Evolutionary conservation across 495 filamentous ascomycete species (phyloP).

Genomic region (Lophiostoma macrostomum): DNA sequence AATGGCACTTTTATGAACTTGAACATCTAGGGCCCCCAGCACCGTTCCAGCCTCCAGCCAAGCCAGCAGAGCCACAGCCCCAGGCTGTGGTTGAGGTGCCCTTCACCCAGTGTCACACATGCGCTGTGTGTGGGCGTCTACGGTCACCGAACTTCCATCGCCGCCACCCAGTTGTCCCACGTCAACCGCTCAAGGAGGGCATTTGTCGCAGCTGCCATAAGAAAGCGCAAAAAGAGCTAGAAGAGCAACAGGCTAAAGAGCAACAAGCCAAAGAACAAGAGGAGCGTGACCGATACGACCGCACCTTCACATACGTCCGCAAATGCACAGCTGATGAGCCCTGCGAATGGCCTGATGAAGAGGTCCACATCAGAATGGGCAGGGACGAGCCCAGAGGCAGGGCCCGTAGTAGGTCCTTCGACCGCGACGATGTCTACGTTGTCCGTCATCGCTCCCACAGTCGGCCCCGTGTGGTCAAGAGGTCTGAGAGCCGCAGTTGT

Average conservation of each 20-base stretch:
- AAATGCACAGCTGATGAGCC: conserved; percentile 15
- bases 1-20: no score
- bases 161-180: conserved; percentile 21
- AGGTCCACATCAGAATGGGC: not conserved
- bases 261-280: conserved; percentile 6
- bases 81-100: conserved; percentile 1
- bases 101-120: conserved; percentile 20
- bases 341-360: conserved; percentile 16
- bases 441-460: not conserved
- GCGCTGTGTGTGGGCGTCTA: conserved; percentile 24
- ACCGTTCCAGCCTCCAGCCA: not conserved
- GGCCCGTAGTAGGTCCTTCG: conserved; percentile 7
- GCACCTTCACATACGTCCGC: not conserved
- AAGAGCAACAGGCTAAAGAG: no score
- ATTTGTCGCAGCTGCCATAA: conserved; percentile 29
- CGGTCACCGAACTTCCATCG: conserved; percentile 31
- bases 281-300: conserved; percentile 1
- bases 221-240: conserved; percentile 14
- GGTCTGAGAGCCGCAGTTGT: conserved; percentile 9
- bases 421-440: not conserved
- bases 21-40: no score
- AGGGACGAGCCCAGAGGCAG: conserved; percentile 1
- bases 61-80: not conserved
- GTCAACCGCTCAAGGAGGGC: not conserved
- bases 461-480: not conserved